A percentile compares a stretch with the other conserved stretches of the same genome.
These are phyloP conservation scores for Nemophila menziesii DNA, from an alignment of 257 asterid species.

Conservation along the genomic window DNA sequence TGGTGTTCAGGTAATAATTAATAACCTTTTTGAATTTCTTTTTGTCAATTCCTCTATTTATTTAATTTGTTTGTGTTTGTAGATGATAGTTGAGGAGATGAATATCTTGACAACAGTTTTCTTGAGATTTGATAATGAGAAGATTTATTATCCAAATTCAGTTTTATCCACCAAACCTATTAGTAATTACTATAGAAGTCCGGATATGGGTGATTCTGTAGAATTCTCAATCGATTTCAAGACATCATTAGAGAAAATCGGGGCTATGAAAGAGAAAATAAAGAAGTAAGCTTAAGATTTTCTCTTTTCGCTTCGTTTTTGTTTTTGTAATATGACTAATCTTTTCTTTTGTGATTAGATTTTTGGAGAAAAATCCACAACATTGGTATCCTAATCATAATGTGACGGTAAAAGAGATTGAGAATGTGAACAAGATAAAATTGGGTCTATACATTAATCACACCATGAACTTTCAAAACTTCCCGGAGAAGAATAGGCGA, in stretches of 20 bases:
- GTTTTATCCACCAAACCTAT: conserved; percentile 73
- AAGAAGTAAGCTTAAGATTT: conserved; percentile 33
- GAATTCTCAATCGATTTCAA: conserved; percentile 71
- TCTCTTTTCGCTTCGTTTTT: not conserved
- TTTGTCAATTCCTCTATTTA: not conserved
- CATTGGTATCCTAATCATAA: conserved; percentile 85
- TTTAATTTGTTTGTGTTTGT: conserved; percentile 5
- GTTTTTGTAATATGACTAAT: too few species aligned
- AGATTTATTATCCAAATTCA: conserved; percentile 62
- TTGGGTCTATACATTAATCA: conserved; percentile 59
- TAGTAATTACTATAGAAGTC: conserved; percentile 84
- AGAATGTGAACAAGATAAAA: conserved; percentile 73
- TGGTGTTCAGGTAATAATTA: conserved; percentile 64
- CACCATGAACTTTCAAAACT: conserved; percentile 79
- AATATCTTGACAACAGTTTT: conserved; percentile 66
- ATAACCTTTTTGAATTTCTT: not conserved
- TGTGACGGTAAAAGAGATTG: conserved; percentile 80
- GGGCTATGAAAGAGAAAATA: conserved; percentile 49
- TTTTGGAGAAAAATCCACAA: conserved; percentile 50
- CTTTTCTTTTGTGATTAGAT: conserved; percentile 37
- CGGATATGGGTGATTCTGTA: conserved; percentile 71
- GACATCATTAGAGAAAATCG: conserved; percentile 70
- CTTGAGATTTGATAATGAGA: conserved; percentile 55
- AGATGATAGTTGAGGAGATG: conserved; percentile 92
- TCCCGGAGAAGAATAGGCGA: conserved; percentile 44